Base-by-base conservation (phyloP, 257 asterid genomes). In the Plectranthus barbatus region DNA sequence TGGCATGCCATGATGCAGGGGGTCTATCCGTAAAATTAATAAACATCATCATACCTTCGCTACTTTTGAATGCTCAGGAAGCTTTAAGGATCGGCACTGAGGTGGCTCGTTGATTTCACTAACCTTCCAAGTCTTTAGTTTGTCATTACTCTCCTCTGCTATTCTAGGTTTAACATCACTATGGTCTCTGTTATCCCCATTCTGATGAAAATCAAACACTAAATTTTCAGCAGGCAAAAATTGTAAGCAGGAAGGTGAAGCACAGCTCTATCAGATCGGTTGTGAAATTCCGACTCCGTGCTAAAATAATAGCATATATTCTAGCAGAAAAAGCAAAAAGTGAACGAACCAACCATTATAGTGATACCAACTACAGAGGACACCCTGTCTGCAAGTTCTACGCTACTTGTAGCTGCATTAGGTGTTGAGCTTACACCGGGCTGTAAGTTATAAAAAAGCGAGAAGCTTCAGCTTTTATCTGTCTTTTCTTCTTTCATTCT, bases 51-150 rank as follows among this genome's bases (percentile, higher is more conserved):
- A 50, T 75, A 82, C 96, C 96, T 86, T 86, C 4, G 86, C 76
- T 37, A 79, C 90, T 80, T 86, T 75, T 62, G 74, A 42, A 73
- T 84, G 81, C 77, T 88, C 88, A 4, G 93, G 95, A 60, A 86
- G 95, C 80, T 83, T 88, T 89, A 81, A 62, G 7, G 92, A 74
- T 58, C 95, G 84, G 72, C 96, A 88, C 62, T 84, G 93, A 42
- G 96, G 82, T 21, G 90, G 79, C 73, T 88, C 95, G 19, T 34
- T 86, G 58, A 88, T 80, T 78, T 88, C 95, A 57, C 67, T 75
- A 72, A 84, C 84, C 85, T 82, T 86, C 93, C 86, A 86, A 70
- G 79, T 67, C 77, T 80, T 88, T 41, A 90, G 76, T 73, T 86
- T 88, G 77, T 86, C 93, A 70, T 74, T 76, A 56, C 64, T 58